These are phyloP conservation scores for Kodamaea ohmeri DNA, from an alignment of 1,139 yeast genomes.

Conservation along the genomic window DNA sequence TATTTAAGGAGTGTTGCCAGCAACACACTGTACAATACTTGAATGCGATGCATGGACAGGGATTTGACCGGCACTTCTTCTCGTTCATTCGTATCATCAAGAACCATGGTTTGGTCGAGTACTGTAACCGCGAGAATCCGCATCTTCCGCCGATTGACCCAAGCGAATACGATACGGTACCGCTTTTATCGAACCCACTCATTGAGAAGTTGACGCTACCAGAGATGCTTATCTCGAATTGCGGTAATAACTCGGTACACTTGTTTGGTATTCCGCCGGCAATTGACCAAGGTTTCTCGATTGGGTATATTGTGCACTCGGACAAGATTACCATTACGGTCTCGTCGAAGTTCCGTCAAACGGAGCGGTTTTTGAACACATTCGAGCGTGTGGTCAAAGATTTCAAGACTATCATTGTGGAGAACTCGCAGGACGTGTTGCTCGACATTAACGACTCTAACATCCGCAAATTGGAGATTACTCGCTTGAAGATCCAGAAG, in stretches of 20 bases:
- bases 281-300: slow-evolving; percentile 69
- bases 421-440: slow-evolving; percentile 31
- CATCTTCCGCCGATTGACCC: slow-evolving; percentile 23
- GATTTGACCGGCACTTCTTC: slow-evolving; percentile 70
- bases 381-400: slow-evolving; percentile 58
- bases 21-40: slow-evolving; percentile 49
- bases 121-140: slow-evolving; percentile 44
- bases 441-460: slow-evolving; percentile 36
- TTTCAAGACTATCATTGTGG: slow-evolving; percentile 46
- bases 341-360: slow-evolving; percentile 73
- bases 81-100: slow-evolving; percentile 52
- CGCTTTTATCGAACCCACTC: slow-evolving; percentile 58
- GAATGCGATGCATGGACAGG: slow-evolving; percentile 58
- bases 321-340: slow-evolving; percentile 60
- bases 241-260: slow-evolving; percentile 76
- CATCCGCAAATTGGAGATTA: slow-evolving; percentile 34
- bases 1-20: slow-evolving; percentile 51
- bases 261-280: slow-evolving; percentile 79
- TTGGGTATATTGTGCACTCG: slow-evolving; percentile 70
- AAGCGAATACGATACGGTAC: slow-evolving; percentile 22
- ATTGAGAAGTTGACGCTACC: slow-evolving; percentile 42
- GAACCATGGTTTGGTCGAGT: slow-evolving; percentile 29
- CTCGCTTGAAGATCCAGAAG: slow-evolving; percentile 33
- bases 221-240: slow-evolving; percentile 50
- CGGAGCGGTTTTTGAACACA: slow-evolving; percentile 63